Evolutionary conservation across 2,329 filamentous ascomycete genomes (phyloP), one percentile per base, ranked within the genome.

Genomic region (Apiospora hydei): DNA sequence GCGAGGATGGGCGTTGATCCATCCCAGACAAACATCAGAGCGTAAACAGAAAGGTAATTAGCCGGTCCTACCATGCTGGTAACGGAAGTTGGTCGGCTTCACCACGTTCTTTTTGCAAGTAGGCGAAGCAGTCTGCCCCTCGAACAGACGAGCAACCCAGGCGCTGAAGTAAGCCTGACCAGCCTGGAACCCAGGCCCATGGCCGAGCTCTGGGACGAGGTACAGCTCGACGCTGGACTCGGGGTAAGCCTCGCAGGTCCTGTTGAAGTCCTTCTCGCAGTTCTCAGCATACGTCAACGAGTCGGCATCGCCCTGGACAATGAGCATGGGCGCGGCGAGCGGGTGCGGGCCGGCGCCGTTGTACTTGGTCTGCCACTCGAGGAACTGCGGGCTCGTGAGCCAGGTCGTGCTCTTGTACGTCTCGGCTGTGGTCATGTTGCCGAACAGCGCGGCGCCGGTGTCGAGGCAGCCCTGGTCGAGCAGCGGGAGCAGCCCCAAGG

Each of bases 291-390:
- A 64, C 13, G 70, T 49, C 14, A 43, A 5, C 13, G 47, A 18
- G 34, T 72, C 71, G 18, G 13, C 49, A 1, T 46, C 46, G 3
- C 71, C 71, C 11, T 70, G 69, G 6, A 72, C 41, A 2, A 72
- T 64, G 69, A 72, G 71, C 71, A 72, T 51, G 21, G 71, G 71
- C 34, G 57, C 57, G 1, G 69, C 69, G 21, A 71, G 47, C 3
- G 57, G 21, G 14, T 69, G 47, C n/a, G 41, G 46, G 6, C 43
- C 41, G 0, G 41, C 30, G 41, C 21, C 67, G 67, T 46, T 38
- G 43, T 51, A 46, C 41, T 51, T 41, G 38, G 30, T 44, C 44
- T 24, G 18, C 67, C 67, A 43, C 14, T 43, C 41, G 41, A 5
- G 10, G n/a, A 67, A 46, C 64, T 67, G 64, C 10, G 64, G 53